phyloP scores from a whole-genome alignment of 805 yeast species.

The Starmerella powellii region DNA sequence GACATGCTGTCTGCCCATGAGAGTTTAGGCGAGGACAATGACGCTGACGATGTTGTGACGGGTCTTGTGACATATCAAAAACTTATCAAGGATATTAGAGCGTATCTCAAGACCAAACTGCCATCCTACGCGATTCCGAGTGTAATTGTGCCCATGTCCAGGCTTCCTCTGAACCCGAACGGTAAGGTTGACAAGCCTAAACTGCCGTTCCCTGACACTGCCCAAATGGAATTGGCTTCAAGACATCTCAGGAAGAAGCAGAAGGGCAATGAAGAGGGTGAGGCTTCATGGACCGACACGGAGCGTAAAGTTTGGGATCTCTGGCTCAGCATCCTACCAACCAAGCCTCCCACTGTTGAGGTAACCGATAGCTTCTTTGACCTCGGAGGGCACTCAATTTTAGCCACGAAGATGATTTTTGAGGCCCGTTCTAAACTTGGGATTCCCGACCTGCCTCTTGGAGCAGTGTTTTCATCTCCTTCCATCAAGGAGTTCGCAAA shows the following conservation, averaged over 20 bases:
- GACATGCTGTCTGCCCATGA: slow-evolving; percentile 33
- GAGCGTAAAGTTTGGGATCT: slow-evolving; percentile 64
- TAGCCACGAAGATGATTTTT: slow-evolving; percentile 95
- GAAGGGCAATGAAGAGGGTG: slow-evolving; percentile 31
- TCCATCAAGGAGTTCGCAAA: slow-evolving; percentile 68
- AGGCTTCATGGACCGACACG: slow-evolving; percentile 40
- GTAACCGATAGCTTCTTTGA: slow-evolving; percentile 88
- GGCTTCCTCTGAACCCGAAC: slow-evolving; percentile 89
- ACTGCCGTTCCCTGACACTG: slow-evolving; percentile 84
- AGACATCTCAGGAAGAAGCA: slow-evolving; percentile 29
- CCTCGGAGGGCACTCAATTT: slow-evolving; percentile 93
- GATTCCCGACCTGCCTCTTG: slow-evolving; percentile 69
- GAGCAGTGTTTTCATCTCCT: slow-evolving; percentile 80
- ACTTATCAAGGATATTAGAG: slow-evolving; percentile 67
- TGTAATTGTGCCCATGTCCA: slow-evolving; percentile 72
- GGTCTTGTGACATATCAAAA: slow-evolving; percentile 69
- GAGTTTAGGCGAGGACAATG: slow-evolving; percentile 33
- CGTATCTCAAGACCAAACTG: slow-evolving; percentile 72
- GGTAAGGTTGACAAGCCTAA: slow-evolving; percentile 98
- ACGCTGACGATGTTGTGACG: slow-evolving; percentile 49
- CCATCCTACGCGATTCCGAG: slow-evolving; percentile 93
- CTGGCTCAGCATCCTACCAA: slow-evolving; percentile 80
- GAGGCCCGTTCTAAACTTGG: slow-evolving; percentile 67
- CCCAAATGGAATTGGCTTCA: slow-evolving; percentile 69
- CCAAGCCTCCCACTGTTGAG: slow-evolving; percentile 62